Base-by-base conservation (phyloP, 78 protist genomes). In the Bodo saltans region DNA sequence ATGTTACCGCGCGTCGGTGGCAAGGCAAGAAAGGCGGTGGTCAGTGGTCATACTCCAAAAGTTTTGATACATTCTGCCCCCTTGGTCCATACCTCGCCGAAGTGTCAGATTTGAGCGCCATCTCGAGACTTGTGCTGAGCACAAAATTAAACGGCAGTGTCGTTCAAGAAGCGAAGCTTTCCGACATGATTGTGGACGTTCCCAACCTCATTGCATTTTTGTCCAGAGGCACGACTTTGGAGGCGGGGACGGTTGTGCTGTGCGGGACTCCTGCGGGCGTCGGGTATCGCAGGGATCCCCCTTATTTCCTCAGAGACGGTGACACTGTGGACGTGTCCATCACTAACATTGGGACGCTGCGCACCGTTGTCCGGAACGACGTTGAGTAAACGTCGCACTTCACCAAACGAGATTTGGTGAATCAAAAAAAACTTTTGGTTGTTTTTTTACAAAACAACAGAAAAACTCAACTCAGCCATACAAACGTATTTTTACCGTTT, bases 201-300 rank as follows among this genome's bases (percentile, higher is more conserved):
- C 68, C 85, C 0, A 0, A 1, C 29, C 37, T 87, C 42, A 29
- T 87, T 1, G 3, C n/a, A 17, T 42, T 3, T 42, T 32, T 82
- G 67, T 53, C 72, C 33, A 0, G 17, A 27, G 39, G 71, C 33
- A 75, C 69, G 71, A 80, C 91, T 21, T 78, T 88, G 40, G 74
- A 68, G 34, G 47, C 11, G 0, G 91, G 88, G 30, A 78, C 72
- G 32, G 68, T 88, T 33, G 41, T 88, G 80, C 79, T 78, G 37
- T 84, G 88, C 1, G 91, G 91, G 29, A 88, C 91, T 8, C 91
- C 91, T 0, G 88, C 26, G 52, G 91, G 91, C 3, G 91, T 88
- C 68, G 91, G 90, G 17, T 47, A 23, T 17, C n/a, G n/a, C 8
- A 8, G 60, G 60, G 17, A 47, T 8, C 8, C 60, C 60, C 60